Conservation (phyloP, 139 green algal species). For the Desmodesmus armatus region DNA sequence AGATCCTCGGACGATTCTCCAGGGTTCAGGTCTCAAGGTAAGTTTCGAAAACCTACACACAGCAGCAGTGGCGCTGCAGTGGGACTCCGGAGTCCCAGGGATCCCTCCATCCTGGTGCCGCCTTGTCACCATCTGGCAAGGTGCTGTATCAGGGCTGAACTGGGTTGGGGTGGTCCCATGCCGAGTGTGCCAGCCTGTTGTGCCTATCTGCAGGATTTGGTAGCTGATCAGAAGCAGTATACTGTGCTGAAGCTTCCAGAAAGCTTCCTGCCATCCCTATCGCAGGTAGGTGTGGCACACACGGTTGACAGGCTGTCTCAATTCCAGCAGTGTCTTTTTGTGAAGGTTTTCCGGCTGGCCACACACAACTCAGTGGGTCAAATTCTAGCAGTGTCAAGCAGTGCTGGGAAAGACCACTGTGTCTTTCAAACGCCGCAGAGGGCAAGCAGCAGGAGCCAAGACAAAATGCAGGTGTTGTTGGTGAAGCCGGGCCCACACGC, state of each 20-base stretch:
- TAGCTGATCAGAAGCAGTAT: not conserved
- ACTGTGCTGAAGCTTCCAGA: not conserved
- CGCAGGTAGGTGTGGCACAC: not conserved
- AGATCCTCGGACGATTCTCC: conserved; percentile 7
- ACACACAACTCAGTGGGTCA: not conserved
- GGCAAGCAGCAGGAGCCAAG: not conserved
- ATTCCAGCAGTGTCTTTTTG: no score
- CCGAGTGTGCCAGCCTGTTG: not conserved
- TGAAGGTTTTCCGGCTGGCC: not conserved
- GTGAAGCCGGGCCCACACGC: not conserved
- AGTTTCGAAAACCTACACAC: conserved; percentile 9
- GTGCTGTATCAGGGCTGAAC: not conserved
- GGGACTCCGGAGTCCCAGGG: not conserved
- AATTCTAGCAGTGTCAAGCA: not conserved
- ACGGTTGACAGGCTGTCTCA: no score
- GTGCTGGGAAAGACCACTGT: not conserved
- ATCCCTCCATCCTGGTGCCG: not conserved
- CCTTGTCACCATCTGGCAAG: not conserved
- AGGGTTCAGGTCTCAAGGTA: no score
- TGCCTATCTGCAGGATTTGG: not conserved
- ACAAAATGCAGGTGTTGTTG: not conserved
- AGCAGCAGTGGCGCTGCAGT: not conserved
- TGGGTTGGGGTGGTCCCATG: not conserved
- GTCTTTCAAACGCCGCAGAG: not conserved
- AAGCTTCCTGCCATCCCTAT: not conserved